These are phyloP conservation scores for Trametes sp. DNA, from an alignment of 1,284 basidiomycete species.

Conservation along the genomic window DNA sequence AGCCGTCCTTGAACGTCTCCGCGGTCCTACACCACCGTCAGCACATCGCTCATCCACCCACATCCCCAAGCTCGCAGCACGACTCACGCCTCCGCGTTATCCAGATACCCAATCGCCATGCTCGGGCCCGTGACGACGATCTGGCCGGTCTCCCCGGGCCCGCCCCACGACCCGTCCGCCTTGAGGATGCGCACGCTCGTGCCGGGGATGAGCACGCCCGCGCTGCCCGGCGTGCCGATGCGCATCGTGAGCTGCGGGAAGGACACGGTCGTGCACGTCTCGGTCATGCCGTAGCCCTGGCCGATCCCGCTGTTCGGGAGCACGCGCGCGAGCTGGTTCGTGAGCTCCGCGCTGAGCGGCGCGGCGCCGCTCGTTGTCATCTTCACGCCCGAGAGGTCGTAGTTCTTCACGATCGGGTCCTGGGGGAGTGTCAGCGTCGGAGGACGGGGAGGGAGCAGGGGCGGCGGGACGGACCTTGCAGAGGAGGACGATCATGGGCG, in stretches of 20 bases:
- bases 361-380: slow-evolving; percentile 75
- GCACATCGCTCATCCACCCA: not conserved
- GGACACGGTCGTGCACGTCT: slow-evolving; percentile 56
- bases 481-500: slow-evolving; percentile 61
- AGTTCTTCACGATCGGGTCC: slow-evolving; percentile 72
- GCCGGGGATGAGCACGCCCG: slow-evolving; percentile 50
- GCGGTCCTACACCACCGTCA: slow-evolving; percentile 42
- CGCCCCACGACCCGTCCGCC: slow-evolving; percentile 48
- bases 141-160: slow-evolving; percentile 51
- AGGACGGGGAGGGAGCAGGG: not conserved
- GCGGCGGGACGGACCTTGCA: slow-evolving; percentile 55
- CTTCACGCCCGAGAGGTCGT: slow-evolving; percentile 67
- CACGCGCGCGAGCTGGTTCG: slow-evolving; percentile 57
- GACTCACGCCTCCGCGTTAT: slow-evolving; percentile 51
- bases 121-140: slow-evolving; percentile 50
- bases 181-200: slow-evolving; percentile 48
- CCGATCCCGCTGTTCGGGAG: slow-evolving; percentile 68
- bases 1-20: slow-evolving; percentile 53
- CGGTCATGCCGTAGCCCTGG: slow-evolving; percentile 64
- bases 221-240: slow-evolving; percentile 44
- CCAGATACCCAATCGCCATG: slow-evolving; percentile 50
- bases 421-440: slow-evolving; percentile 44
- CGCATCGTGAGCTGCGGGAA: slow-evolving; percentile 37
- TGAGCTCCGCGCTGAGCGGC: slow-evolving; percentile 73
- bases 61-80: too few relatives aligned